phyloP scores from a whole-genome alignment of 345 rosid genomes.

The Microthlaspi erraticum region DNA sequence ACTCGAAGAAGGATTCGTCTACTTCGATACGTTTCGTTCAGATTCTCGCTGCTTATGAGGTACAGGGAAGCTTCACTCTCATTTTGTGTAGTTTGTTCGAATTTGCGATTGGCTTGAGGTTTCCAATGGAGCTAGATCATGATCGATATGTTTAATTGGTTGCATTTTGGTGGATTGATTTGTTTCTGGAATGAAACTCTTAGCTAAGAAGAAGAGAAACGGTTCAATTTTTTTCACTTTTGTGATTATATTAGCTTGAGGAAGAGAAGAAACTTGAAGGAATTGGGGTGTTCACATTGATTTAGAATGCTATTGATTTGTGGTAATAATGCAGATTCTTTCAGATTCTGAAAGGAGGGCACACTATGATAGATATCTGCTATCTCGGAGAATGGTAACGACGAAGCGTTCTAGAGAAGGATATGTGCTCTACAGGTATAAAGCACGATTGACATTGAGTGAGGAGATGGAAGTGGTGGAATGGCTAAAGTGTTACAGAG shows the following conservation, averaged over 20 bases:
- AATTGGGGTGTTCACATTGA: neutral
- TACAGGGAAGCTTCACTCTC: conserved; percentile 30
- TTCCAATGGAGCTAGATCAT: neutral
- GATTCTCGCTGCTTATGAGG: conserved; percentile 96
- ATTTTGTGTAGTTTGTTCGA: neutral
- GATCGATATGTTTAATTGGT: neutral
- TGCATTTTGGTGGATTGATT: neutral
- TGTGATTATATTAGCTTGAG: too few species aligned
- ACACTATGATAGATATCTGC: conserved; percentile 68
- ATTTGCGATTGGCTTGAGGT: neutral
- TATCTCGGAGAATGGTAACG: conserved; percentile 61
- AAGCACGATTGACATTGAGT: conserved; percentile 44
- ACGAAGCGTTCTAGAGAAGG: conserved; percentile 52
- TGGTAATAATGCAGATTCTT: conserved; percentile 71
- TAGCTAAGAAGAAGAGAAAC: neutral
- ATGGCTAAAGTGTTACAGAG: conserved; percentile 91
- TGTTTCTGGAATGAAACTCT: neutral
- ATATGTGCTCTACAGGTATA: conserved; percentile 49
- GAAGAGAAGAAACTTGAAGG: too few species aligned
- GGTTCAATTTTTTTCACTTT: too few species aligned
- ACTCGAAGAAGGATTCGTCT: conserved; percentile 50
- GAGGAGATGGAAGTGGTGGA: conserved; percentile 91
- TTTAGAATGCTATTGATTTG: conserved; percentile 2
- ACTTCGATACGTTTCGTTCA: conserved; percentile 72
- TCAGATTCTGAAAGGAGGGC: conserved; percentile 74